Evolutionary conservation across 2,329 filamentous ascomycete species (phyloP).

Genomic region (Pseudocercospora musae): DNA sequence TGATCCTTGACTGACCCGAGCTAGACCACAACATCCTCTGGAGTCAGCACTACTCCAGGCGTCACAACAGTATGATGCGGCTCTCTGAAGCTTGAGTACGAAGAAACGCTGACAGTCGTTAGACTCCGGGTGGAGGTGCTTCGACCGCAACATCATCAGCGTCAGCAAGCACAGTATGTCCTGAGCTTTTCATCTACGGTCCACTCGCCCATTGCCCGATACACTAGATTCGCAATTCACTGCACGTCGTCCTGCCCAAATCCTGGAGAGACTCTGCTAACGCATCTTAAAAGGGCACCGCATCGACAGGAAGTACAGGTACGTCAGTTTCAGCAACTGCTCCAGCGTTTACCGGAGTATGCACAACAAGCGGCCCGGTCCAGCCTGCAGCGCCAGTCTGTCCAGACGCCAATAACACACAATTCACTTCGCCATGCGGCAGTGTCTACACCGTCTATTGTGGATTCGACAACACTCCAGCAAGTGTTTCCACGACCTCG

Average conservation of each 20-base stretch:
- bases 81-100: background rate
- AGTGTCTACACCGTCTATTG: slow-evolving; percentile 22
- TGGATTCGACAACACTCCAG: slow-evolving; percentile 16
- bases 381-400: slow-evolving; percentile 7
- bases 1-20: background rate
- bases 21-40: background rate
- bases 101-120: background rate
- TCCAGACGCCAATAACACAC: slow-evolving; percentile 8
- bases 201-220: slow-evolving; percentile 1
- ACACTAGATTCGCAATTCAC: background rate
- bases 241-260: background rate
- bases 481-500: background rate
- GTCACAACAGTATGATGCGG: background rate
- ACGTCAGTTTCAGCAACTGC: slow-evolving; percentile 8
- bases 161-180: slow-evolving; percentile 3
- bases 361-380: slow-evolving; percentile 3
- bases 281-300: background rate
- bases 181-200: background rate
- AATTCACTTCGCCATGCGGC: slow-evolving; percentile 18
- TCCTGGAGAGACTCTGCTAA: background rate
- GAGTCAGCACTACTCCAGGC: background rate
- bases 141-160: background rate
- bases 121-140: background rate
- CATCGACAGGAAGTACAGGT: slow-evolving; percentile 1
- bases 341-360: slow-evolving; percentile 1